These are phyloP conservation scores for Limnanthes douglasii DNA, from an alignment of 345 rosid genomes.

Conservation along the genomic window DNA sequence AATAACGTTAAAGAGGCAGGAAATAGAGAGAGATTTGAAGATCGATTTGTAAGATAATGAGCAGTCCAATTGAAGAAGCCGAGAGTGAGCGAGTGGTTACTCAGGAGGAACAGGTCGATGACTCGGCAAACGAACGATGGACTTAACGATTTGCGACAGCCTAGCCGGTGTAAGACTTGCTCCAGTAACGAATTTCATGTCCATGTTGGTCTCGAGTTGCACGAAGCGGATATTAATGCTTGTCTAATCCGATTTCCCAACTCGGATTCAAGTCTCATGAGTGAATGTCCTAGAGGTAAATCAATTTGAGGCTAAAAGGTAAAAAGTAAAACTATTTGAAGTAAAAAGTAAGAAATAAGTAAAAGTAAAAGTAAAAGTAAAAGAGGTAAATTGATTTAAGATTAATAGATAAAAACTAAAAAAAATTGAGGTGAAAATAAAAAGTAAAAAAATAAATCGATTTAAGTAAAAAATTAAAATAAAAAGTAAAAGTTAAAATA, in stretches of 20 bases:
- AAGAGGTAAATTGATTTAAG: too few relatives aligned
- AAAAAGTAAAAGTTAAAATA: too few relatives aligned
- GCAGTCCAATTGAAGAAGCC: conserved; percentile 94
- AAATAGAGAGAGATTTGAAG: conserved; percentile 40
- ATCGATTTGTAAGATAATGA: conserved; percentile 69
- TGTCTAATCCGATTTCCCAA: conserved; percentile 49
- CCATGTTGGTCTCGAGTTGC: conserved; percentile 19
- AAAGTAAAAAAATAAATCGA: too few relatives aligned
- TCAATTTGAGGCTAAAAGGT: too few relatives aligned
- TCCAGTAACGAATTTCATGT: conserved; percentile 55
- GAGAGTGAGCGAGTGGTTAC: conserved; percentile 62
- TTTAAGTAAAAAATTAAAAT: too few relatives aligned
- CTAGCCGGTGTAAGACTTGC: conserved; percentile 42
- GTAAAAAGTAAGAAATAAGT: too few relatives aligned
- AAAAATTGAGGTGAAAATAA: too few relatives aligned
- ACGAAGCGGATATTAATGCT: conserved; percentile 41
- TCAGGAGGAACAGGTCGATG: conserved; percentile 57
- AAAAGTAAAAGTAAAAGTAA: too few relatives aligned
- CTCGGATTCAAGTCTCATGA: conserved; percentile 34
- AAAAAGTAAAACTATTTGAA: too few relatives aligned
- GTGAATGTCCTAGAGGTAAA: too few relatives aligned
- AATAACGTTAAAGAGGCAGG: conserved; percentile 48
- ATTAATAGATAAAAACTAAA: too few relatives aligned
- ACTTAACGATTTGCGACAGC: conserved; percentile 27
- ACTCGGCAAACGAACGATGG: conserved; percentile 61